Evolutionary conservation across 2,329 filamentous ascomycete species (phyloP).

Genomic region (Phyllosticta citribraziliensis): DNA sequence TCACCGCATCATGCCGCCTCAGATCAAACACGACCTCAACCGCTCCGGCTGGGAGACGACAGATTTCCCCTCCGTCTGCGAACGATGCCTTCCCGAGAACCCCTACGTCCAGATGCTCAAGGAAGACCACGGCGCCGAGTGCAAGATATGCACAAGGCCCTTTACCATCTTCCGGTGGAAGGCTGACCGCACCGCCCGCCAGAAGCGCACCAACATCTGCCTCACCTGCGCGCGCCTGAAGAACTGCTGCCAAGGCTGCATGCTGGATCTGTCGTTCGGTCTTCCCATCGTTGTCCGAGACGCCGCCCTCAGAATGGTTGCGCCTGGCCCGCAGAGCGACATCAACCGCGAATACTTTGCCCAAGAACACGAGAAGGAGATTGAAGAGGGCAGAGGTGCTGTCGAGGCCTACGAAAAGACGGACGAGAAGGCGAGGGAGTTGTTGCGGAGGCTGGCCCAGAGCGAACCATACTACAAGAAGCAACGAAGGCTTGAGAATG

Average conservation of each 20-base stretch:
- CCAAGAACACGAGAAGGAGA: constrained; percentile 90
- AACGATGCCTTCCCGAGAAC: constrained; percentile 90
- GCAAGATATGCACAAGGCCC: constrained; percentile 80
- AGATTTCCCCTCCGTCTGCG: constrained; percentile 79
- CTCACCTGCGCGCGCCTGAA: constrained; percentile 93
- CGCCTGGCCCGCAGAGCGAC: constrained; percentile 80
- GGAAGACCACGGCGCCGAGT: constrained; percentile 85
- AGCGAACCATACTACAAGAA: constrained; percentile 95
- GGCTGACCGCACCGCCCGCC: constrained; percentile 78
- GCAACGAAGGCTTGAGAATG: constrained; percentile 61
- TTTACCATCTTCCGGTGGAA: constrained; percentile 97
- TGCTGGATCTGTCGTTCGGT: constrained; percentile 94
- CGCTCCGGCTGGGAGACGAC: constrained; percentile 93
- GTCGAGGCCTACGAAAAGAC: constrained; percentile 93
- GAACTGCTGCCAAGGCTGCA: constrained; percentile 98
- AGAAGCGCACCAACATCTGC: constrained; percentile 91
- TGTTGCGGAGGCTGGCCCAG: constrained; percentile 72
- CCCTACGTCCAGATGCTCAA: constrained; percentile 99
- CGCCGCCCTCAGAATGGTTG: constrained; percentile 95
- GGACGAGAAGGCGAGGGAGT: constrained; percentile 88
- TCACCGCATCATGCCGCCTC: constrained; percentile 59
- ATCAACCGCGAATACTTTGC: constrained; percentile 97
- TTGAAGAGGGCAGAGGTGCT: constrained; percentile 74
- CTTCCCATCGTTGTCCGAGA: constrained; percentile 91
- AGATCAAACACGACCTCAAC: constrained; percentile 95